phyloP scores from a whole-genome alignment of 805 yeast species.

The Spathaspora hagerdaliae region DNA sequence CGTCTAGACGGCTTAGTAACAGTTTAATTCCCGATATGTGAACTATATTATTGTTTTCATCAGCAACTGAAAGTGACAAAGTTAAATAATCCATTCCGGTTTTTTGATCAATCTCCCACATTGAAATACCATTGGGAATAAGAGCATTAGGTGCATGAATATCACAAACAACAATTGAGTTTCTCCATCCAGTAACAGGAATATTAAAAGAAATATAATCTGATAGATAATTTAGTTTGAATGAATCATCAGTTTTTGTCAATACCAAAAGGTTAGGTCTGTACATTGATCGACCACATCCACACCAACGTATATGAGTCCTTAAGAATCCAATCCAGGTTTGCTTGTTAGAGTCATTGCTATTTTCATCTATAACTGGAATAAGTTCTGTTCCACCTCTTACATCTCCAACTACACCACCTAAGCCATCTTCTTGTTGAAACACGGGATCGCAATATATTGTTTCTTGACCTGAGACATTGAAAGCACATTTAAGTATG shows the following conservation, averaged over 20 bases:
- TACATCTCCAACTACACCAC: slow-evolving; percentile 23
- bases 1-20: neutral
- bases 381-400: slow-evolving; percentile 35
- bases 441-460: neutral
- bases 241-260: slow-evolving; percentile 11
- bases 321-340: slow-evolving; percentile 38
- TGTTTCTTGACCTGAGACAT: slow-evolving; percentile 4
- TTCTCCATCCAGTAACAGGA: slow-evolving; percentile 27
- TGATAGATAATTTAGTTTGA: slow-evolving; percentile 27
- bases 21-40: slow-evolving; percentile 25
- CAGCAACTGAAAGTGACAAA: slow-evolving; percentile 32
- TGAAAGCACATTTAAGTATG: slow-evolving; percentile 21
- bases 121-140: slow-evolving; percentile 32
- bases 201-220: slow-evolving; percentile 28
- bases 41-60: slow-evolving; percentile 27
- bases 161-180: slow-evolving; percentile 19
- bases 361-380: slow-evolving; percentile 9
- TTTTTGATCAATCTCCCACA: slow-evolving; percentile 13
- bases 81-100: slow-evolving; percentile 21
- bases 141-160: slow-evolving; percentile 19
- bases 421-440: too few relatives aligned
- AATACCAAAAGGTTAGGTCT: slow-evolving; percentile 37
- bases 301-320: slow-evolving; percentile 33
- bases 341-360: slow-evolving; percentile 15
- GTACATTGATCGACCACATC: slow-evolving; percentile 34